Evolutionary conservation across 176 grass and related monocot species (phyloP).

Genomic region (Lolium perenne): DNA sequence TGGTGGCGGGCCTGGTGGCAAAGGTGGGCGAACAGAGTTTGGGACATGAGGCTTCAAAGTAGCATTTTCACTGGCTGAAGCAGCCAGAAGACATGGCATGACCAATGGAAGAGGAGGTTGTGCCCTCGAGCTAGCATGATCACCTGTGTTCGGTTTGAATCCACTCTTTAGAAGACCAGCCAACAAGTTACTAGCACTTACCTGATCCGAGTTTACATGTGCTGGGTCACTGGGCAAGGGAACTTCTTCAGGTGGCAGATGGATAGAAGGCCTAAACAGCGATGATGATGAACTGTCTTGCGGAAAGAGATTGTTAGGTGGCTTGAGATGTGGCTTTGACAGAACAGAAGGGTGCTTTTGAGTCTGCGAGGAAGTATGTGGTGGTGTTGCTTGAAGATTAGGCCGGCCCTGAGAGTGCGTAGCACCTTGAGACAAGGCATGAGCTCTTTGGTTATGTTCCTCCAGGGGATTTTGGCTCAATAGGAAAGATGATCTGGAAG

Average conservation of each 20-base stretch:
- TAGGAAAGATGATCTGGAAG: slow-evolving; percentile 46
- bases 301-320: slow-evolving; percentile 43
- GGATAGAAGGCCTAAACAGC: slow-evolving; percentile 32
- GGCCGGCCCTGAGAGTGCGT: slow-evolving; percentile 26
- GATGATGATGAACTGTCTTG: slow-evolving; percentile 41
- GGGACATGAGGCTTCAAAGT: slow-evolving; percentile 19
- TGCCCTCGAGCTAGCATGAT: slow-evolving; percentile 40
- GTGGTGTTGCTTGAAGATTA: slow-evolving; percentile 16
- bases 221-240: slow-evolving; percentile 42
- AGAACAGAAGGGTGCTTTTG: slow-evolving; percentile 56
- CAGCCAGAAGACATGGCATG: slow-evolving; percentile 33
- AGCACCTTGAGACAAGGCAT: slow-evolving; percentile 42
- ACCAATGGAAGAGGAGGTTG: slow-evolving; percentile 58
- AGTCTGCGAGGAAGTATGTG: slow-evolving; percentile 38
- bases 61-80: slow-evolving; percentile 41
- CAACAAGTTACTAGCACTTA: slow-evolving; percentile 61
- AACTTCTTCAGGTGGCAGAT: slow-evolving; percentile 49
- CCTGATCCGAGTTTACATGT: slow-evolving; percentile 36
- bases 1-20: slow-evolving; percentile 76
- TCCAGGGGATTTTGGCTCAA: slow-evolving; percentile 47
- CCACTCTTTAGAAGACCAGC: slow-evolving; percentile 73
- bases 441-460: slow-evolving; percentile 49
- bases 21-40: slow-evolving; percentile 58
- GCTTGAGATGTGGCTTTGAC: slow-evolving; percentile 38
- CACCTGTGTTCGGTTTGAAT: slow-evolving; percentile 48